Conservation (phyloP, 345 rosid genomes). For the Firmiana major region DNA sequence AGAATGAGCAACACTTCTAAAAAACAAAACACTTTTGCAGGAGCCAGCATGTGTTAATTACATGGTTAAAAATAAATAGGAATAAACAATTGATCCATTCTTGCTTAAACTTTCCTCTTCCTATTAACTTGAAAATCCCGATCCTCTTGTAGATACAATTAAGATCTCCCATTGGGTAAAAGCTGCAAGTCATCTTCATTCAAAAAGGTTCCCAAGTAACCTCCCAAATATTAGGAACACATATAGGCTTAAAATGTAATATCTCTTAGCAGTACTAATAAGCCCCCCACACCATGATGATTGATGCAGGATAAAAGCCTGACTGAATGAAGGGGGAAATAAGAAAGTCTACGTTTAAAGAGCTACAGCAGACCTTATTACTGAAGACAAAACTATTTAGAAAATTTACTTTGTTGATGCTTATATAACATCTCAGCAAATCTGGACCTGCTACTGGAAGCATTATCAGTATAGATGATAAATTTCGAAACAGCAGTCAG, state of each 20-base stretch:
- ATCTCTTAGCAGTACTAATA: neutral
- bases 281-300: neutral
- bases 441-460: neutral
- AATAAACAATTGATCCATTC: neutral
- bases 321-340: neutral
- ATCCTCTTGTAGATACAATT: neutral
- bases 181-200: neutral
- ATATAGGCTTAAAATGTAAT: neutral
- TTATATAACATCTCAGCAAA: neutral
- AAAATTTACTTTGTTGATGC: neutral
- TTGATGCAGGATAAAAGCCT: neutral
- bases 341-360: neutral
- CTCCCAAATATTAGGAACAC: neutral
- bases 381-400: neutral
- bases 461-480: neutral
- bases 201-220: neutral
- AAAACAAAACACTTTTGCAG: neutral
- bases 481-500: neutral
- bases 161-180: neutral
- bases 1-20: neutral
- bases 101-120: neutral
- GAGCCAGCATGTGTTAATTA: neutral
- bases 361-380: neutral
- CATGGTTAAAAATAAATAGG: neutral
- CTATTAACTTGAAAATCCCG: neutral